Percentiles rank a stretch among this genome's conserved stretches.
Conservation (phyloP, 2,329 filamentous ascomycete genomes). For the Trichoderma atrobrunneum region DNA sequence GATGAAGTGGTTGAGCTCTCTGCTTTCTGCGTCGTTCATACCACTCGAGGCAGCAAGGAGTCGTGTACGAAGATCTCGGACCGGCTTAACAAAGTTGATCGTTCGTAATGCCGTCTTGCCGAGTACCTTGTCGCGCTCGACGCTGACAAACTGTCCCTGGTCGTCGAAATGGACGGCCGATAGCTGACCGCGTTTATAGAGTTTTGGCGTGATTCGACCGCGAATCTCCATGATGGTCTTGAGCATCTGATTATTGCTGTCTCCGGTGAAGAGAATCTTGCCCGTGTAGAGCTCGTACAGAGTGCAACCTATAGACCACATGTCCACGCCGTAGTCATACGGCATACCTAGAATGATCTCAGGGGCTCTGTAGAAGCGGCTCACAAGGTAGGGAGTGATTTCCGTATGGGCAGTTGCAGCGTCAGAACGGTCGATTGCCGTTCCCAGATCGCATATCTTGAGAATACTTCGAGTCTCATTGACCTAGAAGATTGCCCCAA, state of each 20-base stretch:
- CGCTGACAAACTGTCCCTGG: slow-evolving; percentile 75
- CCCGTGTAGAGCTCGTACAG: slow-evolving; percentile 96
- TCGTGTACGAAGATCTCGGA: slow-evolving; percentile 76
- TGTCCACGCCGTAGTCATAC: slow-evolving; percentile 90
- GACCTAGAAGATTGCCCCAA: slow-evolving; percentile 45
- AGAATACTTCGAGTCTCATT: slow-evolving; percentile 79
- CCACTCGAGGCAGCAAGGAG: slow-evolving; percentile 71
- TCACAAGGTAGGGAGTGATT: slow-evolving; percentile 91
- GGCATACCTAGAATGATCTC: slow-evolving; percentile 97
- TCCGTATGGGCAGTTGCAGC: slow-evolving; percentile 69
- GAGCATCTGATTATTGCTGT: slow-evolving; percentile 98
- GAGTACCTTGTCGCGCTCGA: slow-evolving; percentile 83
- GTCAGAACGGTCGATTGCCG: slow-evolving; percentile 88
- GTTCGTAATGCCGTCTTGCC: slow-evolving; percentile 72
- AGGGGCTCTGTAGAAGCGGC: slow-evolving; percentile 93
- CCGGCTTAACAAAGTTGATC: slow-evolving; percentile 69
- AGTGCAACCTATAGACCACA: slow-evolving; percentile 98
- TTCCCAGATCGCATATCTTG: slow-evolving; percentile 95
- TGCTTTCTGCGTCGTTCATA: slow-evolving; percentile 69
- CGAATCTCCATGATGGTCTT: slow-evolving; percentile 94
- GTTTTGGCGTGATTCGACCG: slow-evolving; percentile 84
- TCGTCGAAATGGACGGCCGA: slow-evolving; percentile 80
- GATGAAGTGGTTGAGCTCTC: slow-evolving; percentile 78
- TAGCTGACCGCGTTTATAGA: slow-evolving; percentile 79
- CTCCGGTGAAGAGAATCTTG: slow-evolving; percentile 92